Conservation (phyloP, 345 rosid species). For the Corchorus capsularis region DNA sequence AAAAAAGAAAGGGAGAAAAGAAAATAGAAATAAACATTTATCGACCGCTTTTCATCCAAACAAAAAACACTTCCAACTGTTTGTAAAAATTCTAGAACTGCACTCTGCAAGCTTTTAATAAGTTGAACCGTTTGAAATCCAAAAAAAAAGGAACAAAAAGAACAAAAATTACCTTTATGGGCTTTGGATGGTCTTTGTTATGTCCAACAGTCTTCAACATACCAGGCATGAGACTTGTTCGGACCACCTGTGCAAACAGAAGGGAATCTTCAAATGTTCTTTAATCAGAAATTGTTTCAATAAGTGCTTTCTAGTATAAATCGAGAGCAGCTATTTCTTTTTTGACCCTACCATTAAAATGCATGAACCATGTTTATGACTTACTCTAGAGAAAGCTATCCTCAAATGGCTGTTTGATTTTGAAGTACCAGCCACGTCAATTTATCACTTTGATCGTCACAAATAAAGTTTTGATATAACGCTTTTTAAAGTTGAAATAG, state of each 20-base stretch:
- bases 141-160: neutral
- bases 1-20: neutral
- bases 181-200: conserved; percentile 93
- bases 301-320: conserved; percentile 5
- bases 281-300: neutral
- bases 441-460: neutral
- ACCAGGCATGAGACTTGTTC: conserved; percentile 89
- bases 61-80: neutral
- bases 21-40: neutral
- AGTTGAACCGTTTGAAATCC: neutral
- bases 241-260: conserved; percentile 55
- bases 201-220: conserved; percentile 79
- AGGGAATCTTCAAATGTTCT: conserved; percentile 3
- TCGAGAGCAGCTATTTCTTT: neutral
- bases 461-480: neutral
- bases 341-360: neutral
- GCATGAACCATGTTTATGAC: neutral
- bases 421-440: neutral
- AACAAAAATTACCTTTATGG: conserved; percentile 67
- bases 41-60: neutral
- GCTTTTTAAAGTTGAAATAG: neutral
- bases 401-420: conserved; percentile 1
- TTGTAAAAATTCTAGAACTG: neutral
- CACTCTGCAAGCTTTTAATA: neutral
- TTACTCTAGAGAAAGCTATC: neutral